Percentiles rank a stretch among this genome's conserved stretches.
Evolutionary conservation across 768 basidiomycete genomes (phyloP).

Genomic region (Suillus bovinus): DNA sequence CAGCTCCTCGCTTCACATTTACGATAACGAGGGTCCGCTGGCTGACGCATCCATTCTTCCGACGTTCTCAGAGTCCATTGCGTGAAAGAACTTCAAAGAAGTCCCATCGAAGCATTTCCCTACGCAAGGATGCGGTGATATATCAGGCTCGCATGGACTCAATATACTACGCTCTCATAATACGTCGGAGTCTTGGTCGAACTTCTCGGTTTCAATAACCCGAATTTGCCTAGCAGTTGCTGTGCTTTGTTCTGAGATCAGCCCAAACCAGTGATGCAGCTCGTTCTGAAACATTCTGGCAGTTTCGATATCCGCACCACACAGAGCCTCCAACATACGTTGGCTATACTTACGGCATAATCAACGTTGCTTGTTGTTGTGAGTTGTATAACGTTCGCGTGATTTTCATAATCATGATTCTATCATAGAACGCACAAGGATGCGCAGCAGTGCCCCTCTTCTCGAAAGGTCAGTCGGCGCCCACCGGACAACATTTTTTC

Average conservation of each 20-base stretch:
- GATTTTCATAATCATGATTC: not conserved
- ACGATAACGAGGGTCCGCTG: not conserved
- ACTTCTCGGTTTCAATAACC: too few species aligned
- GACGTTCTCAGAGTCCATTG: not conserved
- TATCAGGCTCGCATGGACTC: not conserved
- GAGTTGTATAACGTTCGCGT: not conserved
- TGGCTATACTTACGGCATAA: not conserved
- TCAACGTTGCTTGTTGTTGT: not conserved
- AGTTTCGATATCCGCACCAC: not conserved
- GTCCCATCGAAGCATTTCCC: too few species aligned
- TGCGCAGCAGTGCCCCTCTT: not conserved
- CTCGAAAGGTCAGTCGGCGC: not conserved
- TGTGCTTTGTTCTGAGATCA: not conserved
- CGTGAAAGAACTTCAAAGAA: conserved; percentile 1
- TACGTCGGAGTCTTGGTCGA: not conserved
- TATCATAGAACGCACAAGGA: not conserved
- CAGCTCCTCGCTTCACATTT: not conserved
- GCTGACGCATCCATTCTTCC: not conserved
- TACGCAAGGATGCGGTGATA: not conserved
- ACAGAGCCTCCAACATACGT: not conserved
- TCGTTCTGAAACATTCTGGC: not conserved
- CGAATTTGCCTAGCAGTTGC: too few species aligned
- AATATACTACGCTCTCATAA: not conserved
- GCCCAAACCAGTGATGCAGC: not conserved
- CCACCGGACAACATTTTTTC: not conserved